These are phyloP conservation scores for Pseudomonodictys pantanalensis DNA, from an alignment of 495 filamentous ascomycete species.

Conservation along the genomic window DNA sequence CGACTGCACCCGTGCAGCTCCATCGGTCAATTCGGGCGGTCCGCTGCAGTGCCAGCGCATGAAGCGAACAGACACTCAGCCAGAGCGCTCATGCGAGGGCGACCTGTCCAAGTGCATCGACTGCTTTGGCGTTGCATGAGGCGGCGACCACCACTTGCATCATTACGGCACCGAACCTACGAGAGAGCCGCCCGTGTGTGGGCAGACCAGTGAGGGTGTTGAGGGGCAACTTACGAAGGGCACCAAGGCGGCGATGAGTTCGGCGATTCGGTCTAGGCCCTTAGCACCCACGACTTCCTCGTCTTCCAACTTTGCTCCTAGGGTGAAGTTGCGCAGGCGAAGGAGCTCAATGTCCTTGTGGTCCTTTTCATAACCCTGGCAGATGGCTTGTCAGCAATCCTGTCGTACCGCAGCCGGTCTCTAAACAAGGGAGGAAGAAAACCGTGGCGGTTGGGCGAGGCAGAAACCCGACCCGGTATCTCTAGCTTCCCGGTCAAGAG, in stretches of 20 bases:
- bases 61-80: slow-evolving; percentile 9
- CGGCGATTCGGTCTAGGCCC: slow-evolving; percentile 38
- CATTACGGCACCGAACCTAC: too few species aligned
- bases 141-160: too few species aligned
- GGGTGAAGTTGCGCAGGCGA: slow-evolving; percentile 71
- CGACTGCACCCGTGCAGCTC: slow-evolving; percentile 6
- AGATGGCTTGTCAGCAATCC: slow-evolving; percentile 25
- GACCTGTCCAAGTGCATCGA: background rate
- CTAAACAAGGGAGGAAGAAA: too few species aligned
- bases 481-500: too few species aligned
- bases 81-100: slow-evolving; percentile 6
- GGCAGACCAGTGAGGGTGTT: too few species aligned
- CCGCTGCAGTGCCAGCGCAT: slow-evolving; percentile 29
- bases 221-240: slow-evolving; percentile 49
- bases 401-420: background rate
- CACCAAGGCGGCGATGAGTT: slow-evolving; percentile 38
- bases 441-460: too few species aligned
- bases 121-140: background rate
- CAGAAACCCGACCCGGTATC: too few species aligned
- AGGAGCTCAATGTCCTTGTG: slow-evolving; percentile 73
- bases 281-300: slow-evolving; percentile 38
- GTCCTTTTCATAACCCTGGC: slow-evolving; percentile 67
- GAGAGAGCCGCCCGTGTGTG: too few species aligned
- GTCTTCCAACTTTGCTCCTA: slow-evolving; percentile 63
- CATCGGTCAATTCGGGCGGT: slow-evolving; percentile 6